Conservation (phyloP, 768 basidiomycete species). For the Collybiopsis confluens region DNA sequence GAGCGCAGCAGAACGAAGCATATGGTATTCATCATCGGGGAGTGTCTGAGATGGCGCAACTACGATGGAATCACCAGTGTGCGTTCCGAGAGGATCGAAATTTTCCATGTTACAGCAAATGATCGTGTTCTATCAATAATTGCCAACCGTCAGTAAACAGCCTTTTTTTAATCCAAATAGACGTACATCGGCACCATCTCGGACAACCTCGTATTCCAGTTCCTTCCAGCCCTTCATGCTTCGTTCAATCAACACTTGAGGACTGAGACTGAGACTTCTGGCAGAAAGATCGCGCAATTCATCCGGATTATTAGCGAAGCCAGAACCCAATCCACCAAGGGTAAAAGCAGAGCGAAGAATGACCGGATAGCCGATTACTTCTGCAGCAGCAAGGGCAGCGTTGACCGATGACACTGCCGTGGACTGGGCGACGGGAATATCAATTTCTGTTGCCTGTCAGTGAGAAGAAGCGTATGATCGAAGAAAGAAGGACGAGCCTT, state of each 20-base stretch:
- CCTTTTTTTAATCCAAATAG: not conserved
- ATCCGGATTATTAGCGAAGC: constrained; percentile 92
- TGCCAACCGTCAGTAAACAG: constrained; percentile 13
- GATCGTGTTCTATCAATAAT: constrained; percentile 77
- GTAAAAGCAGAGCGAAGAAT: constrained; percentile 97
- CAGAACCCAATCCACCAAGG: constrained; percentile 96
- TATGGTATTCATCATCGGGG: constrained; percentile 97
- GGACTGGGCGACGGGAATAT: constrained; percentile 93
- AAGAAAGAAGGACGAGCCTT: constrained; percentile 51
- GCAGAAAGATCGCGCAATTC: constrained; percentile 94
- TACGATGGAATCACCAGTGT: constrained; percentile 99
- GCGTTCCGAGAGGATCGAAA: constrained; percentile 97
- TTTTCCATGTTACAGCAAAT: constrained; percentile 99
- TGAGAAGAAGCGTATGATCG: not conserved
- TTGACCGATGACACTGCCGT: constrained; percentile 96
- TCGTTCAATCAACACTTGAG: constrained; percentile 95
- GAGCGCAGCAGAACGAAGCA: constrained; percentile 96
- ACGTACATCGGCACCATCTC: constrained; percentile 93
- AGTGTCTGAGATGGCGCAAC: constrained; percentile 98
- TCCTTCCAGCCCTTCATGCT: constrained; percentile 99
- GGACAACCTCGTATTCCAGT: constrained; percentile 98
- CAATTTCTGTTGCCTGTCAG: constrained; percentile 67
- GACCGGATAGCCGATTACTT: constrained; percentile 92
- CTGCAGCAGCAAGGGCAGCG: constrained; percentile 88
- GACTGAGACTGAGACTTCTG: constrained; percentile 83